A percentile compares a stretch with the other conserved stretches of the same genome.
These are phyloP conservation scores for Viola odorata DNA, from an alignment of 345 rosid species.

Conservation along the genomic window DNA sequence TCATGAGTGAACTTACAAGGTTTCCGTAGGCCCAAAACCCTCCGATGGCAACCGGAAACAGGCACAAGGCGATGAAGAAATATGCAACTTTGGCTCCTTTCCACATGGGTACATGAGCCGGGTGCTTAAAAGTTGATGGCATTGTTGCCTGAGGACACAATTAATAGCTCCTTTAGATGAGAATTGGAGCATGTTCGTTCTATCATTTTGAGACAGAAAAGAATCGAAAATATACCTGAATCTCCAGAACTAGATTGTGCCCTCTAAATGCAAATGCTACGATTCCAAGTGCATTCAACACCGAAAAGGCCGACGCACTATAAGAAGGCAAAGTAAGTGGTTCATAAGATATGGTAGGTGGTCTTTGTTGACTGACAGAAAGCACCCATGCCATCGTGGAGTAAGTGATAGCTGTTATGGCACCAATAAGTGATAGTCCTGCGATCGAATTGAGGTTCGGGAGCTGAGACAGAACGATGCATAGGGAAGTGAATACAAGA, in stretches of 20 bases:
- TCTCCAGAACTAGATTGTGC: constrained; percentile 82
- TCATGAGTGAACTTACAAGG: constrained; percentile 49
- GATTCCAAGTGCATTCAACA: constrained; percentile 89
- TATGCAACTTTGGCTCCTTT: constrained; percentile 95
- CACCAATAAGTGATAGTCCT: constrained; percentile 89
- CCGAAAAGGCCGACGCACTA: constrained; percentile 58
- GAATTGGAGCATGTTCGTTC: background rate
- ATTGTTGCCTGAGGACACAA: constrained; percentile 64
- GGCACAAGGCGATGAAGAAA: constrained; percentile 78
- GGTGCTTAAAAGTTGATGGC: constrained; percentile 97
- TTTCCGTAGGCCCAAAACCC: constrained; percentile 97
- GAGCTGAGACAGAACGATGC: constrained; percentile 93
- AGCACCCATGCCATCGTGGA: constrained; percentile 96
- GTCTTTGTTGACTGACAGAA: constrained; percentile 87
- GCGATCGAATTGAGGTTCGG: constrained; percentile 97
- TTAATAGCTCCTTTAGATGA: constrained; percentile 5
- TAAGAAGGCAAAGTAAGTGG: constrained; percentile 62
- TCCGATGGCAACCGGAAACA: constrained; percentile 87
- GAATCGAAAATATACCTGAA: constrained; percentile 50
- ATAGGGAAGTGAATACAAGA: constrained; percentile 84
- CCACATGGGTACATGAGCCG: constrained; percentile 99
- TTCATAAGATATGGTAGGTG: constrained; percentile 66
- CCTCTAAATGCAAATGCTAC: constrained; percentile 92
- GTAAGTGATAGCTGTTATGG: constrained; percentile 86
- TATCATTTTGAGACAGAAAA: background rate